Conservation (phyloP, 345 rosid species). For the Aquilaria malaccensis region DNA sequence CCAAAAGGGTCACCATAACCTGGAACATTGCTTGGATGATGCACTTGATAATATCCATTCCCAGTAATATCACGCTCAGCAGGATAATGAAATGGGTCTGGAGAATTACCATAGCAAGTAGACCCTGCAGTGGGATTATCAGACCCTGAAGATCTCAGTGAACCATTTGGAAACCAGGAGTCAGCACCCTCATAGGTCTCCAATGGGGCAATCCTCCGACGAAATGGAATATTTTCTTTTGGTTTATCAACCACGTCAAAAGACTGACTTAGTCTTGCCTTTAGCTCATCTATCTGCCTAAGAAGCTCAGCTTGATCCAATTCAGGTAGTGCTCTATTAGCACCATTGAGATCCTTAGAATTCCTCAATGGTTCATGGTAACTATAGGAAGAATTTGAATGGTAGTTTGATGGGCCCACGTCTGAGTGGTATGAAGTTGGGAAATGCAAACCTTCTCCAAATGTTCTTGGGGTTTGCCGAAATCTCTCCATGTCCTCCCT, state of each 20-base stretch:
- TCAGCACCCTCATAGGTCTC: too few species aligned
- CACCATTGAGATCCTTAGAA: conserved; percentile 25
- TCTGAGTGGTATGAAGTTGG: conserved; percentile 37
- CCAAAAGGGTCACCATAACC: too few species aligned
- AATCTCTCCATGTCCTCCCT: conserved; percentile 26
- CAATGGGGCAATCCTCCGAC: too few species aligned
- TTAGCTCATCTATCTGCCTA: conserved; percentile 17
- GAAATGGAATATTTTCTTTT: not conserved
- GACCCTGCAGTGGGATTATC: conserved; percentile 1
- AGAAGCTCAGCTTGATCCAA: conserved; percentile 25
- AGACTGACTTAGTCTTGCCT: conserved; percentile 14
- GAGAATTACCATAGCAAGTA: not conserved
- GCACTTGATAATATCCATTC: not conserved
- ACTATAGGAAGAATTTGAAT: conserved; percentile 31
- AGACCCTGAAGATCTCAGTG: conserved; percentile 6
- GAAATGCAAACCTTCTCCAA: conserved; percentile 43
- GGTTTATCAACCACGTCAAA: not conserved
- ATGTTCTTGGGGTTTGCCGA: conserved; percentile 22
- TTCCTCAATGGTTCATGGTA: conserved; percentile 27
- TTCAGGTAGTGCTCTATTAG: conserved; percentile 22
- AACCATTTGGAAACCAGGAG: not conserved
- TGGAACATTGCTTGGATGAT: too few species aligned
- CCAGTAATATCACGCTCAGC: too few species aligned
- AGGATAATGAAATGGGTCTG: not conserved
- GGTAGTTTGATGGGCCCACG: conserved; percentile 49